These are phyloP conservation scores for Cystobasidium pallidum DNA, from an alignment of 1,284 basidiomycete species.

Conservation along the genomic window DNA sequence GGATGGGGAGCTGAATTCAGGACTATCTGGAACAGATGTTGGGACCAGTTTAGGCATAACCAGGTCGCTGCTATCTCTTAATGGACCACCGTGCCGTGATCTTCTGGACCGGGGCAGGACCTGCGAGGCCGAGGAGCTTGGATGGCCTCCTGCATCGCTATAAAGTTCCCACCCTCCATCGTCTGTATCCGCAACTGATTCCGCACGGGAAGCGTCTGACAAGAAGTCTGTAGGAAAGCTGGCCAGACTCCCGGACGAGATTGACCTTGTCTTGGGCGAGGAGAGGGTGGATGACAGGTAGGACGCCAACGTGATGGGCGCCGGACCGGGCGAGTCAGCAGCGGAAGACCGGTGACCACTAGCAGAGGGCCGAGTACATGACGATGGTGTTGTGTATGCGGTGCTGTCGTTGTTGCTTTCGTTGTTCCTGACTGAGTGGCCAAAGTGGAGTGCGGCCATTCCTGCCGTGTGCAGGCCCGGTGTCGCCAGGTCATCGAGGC, in stretches of 20 bases:
- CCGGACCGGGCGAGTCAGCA: constrained; percentile 17
- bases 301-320: constrained; percentile 28
- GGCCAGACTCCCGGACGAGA: constrained; percentile 37
- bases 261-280: constrained; percentile 40
- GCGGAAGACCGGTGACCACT: constrained; percentile 5
- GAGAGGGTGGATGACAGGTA: constrained; percentile 40
- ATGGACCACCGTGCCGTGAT: constrained; percentile 8
- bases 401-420: neutral
- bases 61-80: constrained; percentile 16
- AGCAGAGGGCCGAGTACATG: neutral
- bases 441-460: constrained; percentile 11
- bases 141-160: constrained; percentile 17
- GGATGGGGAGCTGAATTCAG: constrained; percentile 8
- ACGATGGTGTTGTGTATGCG: neutral
- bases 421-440: neutral
- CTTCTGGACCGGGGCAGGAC: neutral
- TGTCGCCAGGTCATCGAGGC: constrained; percentile 14
- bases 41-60: constrained; percentile 27
- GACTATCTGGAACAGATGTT: constrained; percentile 4
- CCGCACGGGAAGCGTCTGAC: constrained; percentile 32
- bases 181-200: constrained; percentile 32
- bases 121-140: constrained; percentile 8
- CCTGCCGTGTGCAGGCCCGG: constrained; percentile 39
- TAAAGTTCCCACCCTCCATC: constrained; percentile 33
- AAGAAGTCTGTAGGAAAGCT: constrained; percentile 41